Evolutionary conservation across 768 basidiomycete genomes (phyloP).

Genomic region (Megacollybia marginata): DNA sequence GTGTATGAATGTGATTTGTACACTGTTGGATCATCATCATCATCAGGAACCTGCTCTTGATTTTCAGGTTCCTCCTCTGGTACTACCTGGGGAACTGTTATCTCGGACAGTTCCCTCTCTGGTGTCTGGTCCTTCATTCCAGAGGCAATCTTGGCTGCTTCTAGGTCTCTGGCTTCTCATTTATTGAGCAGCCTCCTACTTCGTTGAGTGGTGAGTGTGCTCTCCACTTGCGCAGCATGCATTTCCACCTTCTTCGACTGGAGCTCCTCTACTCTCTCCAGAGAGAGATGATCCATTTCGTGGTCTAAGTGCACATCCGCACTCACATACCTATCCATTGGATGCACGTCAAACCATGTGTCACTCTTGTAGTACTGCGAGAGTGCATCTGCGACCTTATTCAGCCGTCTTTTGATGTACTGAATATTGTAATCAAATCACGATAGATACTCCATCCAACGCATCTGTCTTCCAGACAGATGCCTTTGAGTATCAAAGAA

Average conservation of each 20-base stretch:
- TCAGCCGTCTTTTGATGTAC: not conserved
- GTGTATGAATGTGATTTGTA: too few relatives aligned
- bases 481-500: constrained; percentile 10
- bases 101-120: too few relatives aligned
- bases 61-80: too few relatives aligned
- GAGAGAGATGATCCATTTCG: constrained; percentile 2
- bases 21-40: too few relatives aligned
- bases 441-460: not conserved
- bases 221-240: not conserved
- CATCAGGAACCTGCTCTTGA: too few relatives aligned
- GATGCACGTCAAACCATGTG: not conserved
- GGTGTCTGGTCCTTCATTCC: too few relatives aligned
- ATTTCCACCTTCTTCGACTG: not conserved
- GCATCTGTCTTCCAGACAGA: constrained; percentile 2
- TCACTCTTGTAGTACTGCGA: constrained; percentile 7
- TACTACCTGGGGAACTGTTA: too few relatives aligned
- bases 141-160: too few relatives aligned
- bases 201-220: not conserved
- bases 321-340: constrained; percentile 1
- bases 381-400: constrained; percentile 5
- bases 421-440: not conserved
- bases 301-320: constrained; percentile 5
- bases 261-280: not conserved
- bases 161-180: too few relatives aligned
- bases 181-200: too few relatives aligned